Conservation (phyloP, 2,329 filamentous ascomycete species). For the Fusarium neocosmosporiellum region DNA sequence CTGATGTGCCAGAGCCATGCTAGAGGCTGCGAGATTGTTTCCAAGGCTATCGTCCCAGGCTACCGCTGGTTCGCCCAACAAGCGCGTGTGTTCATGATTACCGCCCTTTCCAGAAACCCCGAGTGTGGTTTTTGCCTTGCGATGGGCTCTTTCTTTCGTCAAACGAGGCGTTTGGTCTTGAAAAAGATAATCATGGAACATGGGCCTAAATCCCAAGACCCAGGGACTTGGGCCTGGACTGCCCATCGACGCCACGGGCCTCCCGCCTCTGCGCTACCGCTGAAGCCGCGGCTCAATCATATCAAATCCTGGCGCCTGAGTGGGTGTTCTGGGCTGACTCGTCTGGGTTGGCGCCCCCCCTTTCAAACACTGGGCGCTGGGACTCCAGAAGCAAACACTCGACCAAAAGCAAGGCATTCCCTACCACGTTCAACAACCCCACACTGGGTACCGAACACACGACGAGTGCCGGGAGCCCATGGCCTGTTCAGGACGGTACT, state of each 20-base stretch:
- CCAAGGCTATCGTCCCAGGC: constrained; percentile 11
- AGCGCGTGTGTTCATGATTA: constrained; percentile 2
- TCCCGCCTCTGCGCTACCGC: constrained; percentile 41
- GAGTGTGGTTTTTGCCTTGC: constrained; percentile 6
- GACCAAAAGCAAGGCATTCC: constrained; percentile 29
- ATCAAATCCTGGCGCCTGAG: constrained; percentile 28
- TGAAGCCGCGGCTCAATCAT: constrained; percentile 35
- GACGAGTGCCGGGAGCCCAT: constrained; percentile 30
- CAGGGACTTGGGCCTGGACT: constrained; percentile 44
- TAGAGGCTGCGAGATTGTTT: constrained; percentile 12
- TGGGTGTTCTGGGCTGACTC: constrained; percentile 31
- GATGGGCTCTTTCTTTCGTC: constrained; percentile 8
- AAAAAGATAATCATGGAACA: constrained; percentile 25
- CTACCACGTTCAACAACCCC: constrained; percentile 22
- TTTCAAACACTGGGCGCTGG: constrained; percentile 17
- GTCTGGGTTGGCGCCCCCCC: constrained; percentile 13
- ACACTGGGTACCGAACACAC: constrained; percentile 30
- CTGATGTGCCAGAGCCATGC: constrained; percentile 9
- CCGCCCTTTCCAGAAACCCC: neutral
- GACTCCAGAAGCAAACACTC: constrained; percentile 25
- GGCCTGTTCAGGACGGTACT: neutral
- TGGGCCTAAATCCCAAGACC: constrained; percentile 26
- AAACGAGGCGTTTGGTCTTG: constrained; percentile 24
- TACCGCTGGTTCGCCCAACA: constrained; percentile 14
- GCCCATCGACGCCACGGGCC: constrained; percentile 40